Evolutionary conservation across 768 basidiomycete genomes (phyloP), one percentile per base, ranked within the genome.

Genomic region (Artomyces pyxidatus): DNA sequence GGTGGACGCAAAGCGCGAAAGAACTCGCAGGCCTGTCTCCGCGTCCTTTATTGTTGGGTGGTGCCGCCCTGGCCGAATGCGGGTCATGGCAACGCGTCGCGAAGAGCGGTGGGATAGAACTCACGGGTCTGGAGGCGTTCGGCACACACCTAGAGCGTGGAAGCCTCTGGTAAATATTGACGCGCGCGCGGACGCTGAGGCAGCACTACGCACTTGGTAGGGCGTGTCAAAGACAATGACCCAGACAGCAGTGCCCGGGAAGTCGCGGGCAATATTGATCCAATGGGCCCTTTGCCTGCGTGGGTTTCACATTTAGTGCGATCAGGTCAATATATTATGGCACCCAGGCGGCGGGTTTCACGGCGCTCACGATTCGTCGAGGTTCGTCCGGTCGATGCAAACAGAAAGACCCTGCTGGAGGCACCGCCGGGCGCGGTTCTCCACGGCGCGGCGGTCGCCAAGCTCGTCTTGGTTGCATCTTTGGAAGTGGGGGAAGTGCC

Each of bases 391-490:
- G 60, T 89, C 88, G 38, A 89, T 76, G 62, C 83, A 86, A 14
- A 83, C 82, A n/a, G 84, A 89, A 42, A 69, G 62, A n/a, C 85
- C 84, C 53, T 72, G 63, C 40, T 58, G 54, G 45, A 89, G 71
- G 6, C 72, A 70, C 21, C 66, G 55, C 50, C 78, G 65, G 5
- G 78, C 82, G 30, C 81, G 64, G 8, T 66, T 61, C 61, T 89
- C 88, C 0, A 89, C 88, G n/a, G 57, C 64, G 11, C 72, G 72
- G 56, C 88, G 73, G 57, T 72, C 70, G 16, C 86, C 88, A 37
- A 91, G 72, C 47, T 88, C 83, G 58, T 91, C 88, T 64, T 90
- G 87, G 67, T 80, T 88, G 63, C 85, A 89, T 56, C 85, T 73
- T 38, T 70, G 68, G 61, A 88, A 85, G 37, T 65, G 65, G 8